phyloP scores from a whole-genome alignment of 202 grass and related monocot species.

The Panicum virgatum region DNA sequence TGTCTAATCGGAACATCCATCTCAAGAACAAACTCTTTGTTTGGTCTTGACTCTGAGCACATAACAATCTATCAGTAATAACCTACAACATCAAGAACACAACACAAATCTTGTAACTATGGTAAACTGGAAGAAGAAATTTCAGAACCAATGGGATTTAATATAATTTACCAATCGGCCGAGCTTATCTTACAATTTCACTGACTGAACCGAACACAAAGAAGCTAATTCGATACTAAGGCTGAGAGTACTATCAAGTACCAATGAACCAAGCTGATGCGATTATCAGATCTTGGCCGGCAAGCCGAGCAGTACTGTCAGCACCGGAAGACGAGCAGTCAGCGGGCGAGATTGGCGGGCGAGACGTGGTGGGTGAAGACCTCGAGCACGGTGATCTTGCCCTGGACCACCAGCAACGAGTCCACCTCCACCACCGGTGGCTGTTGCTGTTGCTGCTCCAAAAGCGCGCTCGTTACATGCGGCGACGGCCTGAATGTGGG shows the following conservation, averaged over 20 bases:
- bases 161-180: constrained; percentile 32
- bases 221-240: not conserved
- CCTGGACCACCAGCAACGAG: constrained; percentile 66
- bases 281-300: constrained; percentile 35
- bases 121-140: not conserved
- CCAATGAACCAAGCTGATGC: not conserved
- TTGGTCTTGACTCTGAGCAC: constrained; percentile 42
- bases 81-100: constrained; percentile 27
- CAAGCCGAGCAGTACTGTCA: constrained; percentile 42
- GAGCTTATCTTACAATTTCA: constrained; percentile 38
- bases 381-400: constrained; percentile 63
- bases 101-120: not conserved
- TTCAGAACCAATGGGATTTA: not conserved
- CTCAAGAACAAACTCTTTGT: too few relatives aligned
- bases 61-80: constrained; percentile 17
- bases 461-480: not conserved
- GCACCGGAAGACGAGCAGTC: constrained; percentile 76
- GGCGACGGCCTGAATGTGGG: constrained; percentile 36
- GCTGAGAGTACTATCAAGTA: not conserved
- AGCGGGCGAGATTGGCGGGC: constrained; percentile 57
- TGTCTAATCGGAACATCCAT: constrained; percentile 15
- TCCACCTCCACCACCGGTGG: too few relatives aligned
- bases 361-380: constrained; percentile 87
- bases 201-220: constrained; percentile 23
- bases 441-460: constrained; percentile 16